Evolutionary conservation across 2,329 filamentous ascomycete species (phyloP), one percentile per base, ranked within the genome.

Genomic region (Chaetomiaceae sp.): DNA sequence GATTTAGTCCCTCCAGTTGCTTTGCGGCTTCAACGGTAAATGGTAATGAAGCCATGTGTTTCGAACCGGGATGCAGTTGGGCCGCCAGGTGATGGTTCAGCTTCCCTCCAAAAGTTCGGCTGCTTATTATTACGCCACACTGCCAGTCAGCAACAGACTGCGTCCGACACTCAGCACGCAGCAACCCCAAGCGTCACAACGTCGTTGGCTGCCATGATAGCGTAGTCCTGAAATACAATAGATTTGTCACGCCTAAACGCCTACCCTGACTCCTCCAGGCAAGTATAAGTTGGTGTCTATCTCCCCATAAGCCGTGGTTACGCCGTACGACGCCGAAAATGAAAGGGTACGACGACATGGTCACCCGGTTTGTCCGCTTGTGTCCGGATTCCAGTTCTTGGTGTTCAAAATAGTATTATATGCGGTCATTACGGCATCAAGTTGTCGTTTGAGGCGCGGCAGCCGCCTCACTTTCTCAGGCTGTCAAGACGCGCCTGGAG

Each of bases 401-500:
- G 4, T 6, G 2, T 13, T n/a, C 18, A 14, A 25, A 4, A n/a
- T 9, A 11, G 37, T 25, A 33, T 25, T 23, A 16, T 33, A 20
- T 14, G 20, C 4, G 6, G 20, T 46, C 42, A 25, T 52, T 20
- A 27, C 20, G 33, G 40, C 45, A 23, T 48, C 3, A 25, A 27
- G 2, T 32, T 29, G 20, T 40, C 10, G 38, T 38, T 3, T 6
- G 23, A 25, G 32, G 11, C 6, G 16, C 11, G 34, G n/a, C 7
- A 3, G 36, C 29, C 30, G n/a, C 29, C 25, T 67, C 70, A 82
- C 68, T 78, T 77, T 66, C 88, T 80, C 60, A 97, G 75, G 69
- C 91, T 95, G 68, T 97, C 90, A 48, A 99, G 79, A 54, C 94
- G 84, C 59, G 94, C 92, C 74, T 97, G 91, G 23, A 99, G 81